Conservation (phyloP, 1,284 basidiomycete species). For the Ceratobasidium sp. region DNA sequence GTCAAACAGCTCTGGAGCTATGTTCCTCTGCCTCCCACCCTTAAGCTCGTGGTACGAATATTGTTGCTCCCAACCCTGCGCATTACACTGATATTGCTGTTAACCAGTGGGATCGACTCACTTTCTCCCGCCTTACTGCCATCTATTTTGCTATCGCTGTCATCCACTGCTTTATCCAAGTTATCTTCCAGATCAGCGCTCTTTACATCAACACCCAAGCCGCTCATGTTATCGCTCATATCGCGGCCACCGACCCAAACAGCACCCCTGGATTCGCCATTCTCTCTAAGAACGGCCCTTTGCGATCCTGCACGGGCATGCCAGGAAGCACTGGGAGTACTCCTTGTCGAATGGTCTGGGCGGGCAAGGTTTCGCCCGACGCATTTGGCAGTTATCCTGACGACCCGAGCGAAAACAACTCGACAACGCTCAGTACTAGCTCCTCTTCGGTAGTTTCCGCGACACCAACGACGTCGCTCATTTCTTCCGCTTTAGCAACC, state of each 20-base stretch:
- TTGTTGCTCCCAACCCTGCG: not conserved
- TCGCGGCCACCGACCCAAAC: conserved; percentile 65
- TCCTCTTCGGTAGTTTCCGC: conserved; percentile 16
- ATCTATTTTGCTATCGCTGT: conserved; percentile 77
- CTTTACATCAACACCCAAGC: conserved; percentile 74
- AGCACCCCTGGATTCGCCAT: conserved; percentile 66
- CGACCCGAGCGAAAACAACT: conserved; percentile 14
- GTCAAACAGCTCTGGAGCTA: conserved; percentile 48
- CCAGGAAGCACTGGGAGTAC: conserved; percentile 64
- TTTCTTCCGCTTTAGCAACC: conserved; percentile 44
- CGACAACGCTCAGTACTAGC: not conserved
- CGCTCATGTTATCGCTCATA: conserved; percentile 63
- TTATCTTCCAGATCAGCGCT: conserved; percentile 75
- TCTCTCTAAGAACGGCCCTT: conserved; percentile 59
- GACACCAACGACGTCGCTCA: not conserved
- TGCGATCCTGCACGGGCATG: conserved; percentile 71
- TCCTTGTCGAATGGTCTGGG: conserved; percentile 63
- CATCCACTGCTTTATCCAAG: conserved; percentile 74
- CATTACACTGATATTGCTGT: conserved; percentile 18
- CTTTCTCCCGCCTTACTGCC: conserved; percentile 73
- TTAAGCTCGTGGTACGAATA: conserved; percentile 47
- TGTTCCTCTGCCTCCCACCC: conserved; percentile 46
- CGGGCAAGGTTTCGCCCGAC: conserved; percentile 35
- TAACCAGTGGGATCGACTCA: conserved; percentile 78
- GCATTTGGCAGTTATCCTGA: conserved; percentile 32